These are phyloP conservation scores for Saturnispora mendoncae DNA, from an alignment of 805 yeast genomes.

Conservation along the genomic window DNA sequence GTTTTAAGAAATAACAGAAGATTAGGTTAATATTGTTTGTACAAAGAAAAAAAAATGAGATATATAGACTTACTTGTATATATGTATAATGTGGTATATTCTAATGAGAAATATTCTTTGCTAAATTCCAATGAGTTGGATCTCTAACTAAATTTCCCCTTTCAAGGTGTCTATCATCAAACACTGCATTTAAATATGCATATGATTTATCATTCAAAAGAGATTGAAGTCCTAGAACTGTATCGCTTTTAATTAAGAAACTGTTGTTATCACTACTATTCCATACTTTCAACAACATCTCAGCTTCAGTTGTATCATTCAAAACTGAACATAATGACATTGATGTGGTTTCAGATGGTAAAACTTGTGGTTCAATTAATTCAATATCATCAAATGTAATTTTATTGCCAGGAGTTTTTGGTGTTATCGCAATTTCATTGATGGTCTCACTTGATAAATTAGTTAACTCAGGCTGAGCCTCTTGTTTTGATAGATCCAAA, in stretches of 20 bases:
- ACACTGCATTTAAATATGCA: slow-evolving; percentile 33
- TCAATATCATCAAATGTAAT: background rate
- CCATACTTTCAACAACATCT: slow-evolving; percentile 8
- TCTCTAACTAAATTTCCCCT: slow-evolving; percentile 3
- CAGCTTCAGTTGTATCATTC: slow-evolving; percentile 12
- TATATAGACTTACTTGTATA: background rate
- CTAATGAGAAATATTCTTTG: background rate
- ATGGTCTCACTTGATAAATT: slow-evolving; percentile 5
- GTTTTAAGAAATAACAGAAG: slow-evolving; percentile 47
- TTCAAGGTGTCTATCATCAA: slow-evolving; percentile 19
- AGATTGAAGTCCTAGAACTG: background rate
- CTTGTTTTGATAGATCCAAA: slow-evolving; percentile 4
- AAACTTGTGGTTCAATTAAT: background rate
- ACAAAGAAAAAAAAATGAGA: background rate
- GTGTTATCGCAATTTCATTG: background rate
- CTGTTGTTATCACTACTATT: background rate
- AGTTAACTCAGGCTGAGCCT: slow-evolving; percentile 1
- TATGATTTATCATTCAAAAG: slow-evolving; percentile 26
- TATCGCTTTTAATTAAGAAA: slow-evolving; percentile 1
- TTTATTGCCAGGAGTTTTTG: background rate
- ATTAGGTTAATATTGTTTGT: slow-evolving; percentile 17
- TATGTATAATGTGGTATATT: background rate
- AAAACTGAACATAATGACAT: slow-evolving; percentile 23
- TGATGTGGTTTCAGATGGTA: slow-evolving; percentile 10
- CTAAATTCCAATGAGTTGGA: slow-evolving; percentile 9